Conservation (phyloP, 139 green algal genomes). For the Pycnococcus provasolii region DNA sequence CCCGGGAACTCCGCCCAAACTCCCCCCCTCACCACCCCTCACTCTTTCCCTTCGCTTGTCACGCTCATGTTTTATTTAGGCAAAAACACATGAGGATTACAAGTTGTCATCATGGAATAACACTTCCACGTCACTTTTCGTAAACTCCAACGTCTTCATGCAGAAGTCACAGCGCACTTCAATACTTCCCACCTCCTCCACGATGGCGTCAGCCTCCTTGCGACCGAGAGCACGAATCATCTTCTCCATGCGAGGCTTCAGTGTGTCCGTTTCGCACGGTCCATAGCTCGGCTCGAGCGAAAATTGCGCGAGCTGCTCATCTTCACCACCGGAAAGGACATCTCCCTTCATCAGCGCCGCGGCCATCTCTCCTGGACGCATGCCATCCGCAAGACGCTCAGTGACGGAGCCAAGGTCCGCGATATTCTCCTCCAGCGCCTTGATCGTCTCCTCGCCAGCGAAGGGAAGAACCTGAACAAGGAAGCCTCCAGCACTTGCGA, state of each 20-base stretch:
- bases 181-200: conserved; percentile 61
- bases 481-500: conserved; percentile 13
- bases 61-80: too few species aligned
- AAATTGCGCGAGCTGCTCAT: background rate
- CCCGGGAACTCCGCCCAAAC: too few species aligned
- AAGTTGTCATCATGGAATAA: too few species aligned
- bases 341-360: conserved; percentile 49
- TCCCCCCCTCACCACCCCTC: too few species aligned
- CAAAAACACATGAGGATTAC: too few species aligned
- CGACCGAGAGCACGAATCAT: conserved; percentile 21
- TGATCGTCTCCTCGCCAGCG: conserved; percentile 71
- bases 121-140: conserved; percentile 24
- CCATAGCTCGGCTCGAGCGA: conserved; percentile 44
- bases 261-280: conserved; percentile 54
- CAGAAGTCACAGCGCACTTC: conserved; percentile 50
- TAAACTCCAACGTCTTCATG: conserved; percentile 22
- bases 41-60: too few species aligned
- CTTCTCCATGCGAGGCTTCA: conserved; percentile 57
- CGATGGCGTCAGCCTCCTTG: conserved; percentile 47
- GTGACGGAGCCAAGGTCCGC: conserved; percentile 42
- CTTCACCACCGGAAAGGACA: conserved; percentile 34
- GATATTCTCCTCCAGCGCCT: conserved; percentile 65
- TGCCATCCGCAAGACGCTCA: conserved; percentile 49
- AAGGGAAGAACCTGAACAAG: conserved; percentile 78
- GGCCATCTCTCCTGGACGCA: conserved; percentile 47